phyloP scores from a whole-genome alignment of 257 asterid species.

The Fraxinus anomala region DNA sequence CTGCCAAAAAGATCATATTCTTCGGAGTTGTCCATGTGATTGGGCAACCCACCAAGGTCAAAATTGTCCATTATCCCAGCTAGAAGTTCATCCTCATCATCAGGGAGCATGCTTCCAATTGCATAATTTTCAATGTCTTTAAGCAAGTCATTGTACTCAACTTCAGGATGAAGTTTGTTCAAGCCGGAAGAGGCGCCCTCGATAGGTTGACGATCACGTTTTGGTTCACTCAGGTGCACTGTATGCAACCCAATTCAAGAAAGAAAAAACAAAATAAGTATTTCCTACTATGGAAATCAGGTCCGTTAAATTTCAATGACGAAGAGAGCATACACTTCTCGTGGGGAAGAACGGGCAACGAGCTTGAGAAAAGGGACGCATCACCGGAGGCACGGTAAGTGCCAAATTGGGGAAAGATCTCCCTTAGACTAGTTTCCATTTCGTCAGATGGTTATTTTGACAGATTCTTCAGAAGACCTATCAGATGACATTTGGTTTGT shows the following conservation, averaged over 20 bases:
- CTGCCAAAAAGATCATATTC: constrained; percentile 70
- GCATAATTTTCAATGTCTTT: constrained; percentile 38
- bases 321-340: constrained; percentile 44
- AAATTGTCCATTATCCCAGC: constrained; percentile 35
- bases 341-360: constrained; percentile 62
- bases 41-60: constrained; percentile 41
- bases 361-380: constrained; percentile 59
- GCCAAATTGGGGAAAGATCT: constrained; percentile 39
- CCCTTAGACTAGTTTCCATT: constrained; percentile 46
- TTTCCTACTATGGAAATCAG: constrained; percentile 2
- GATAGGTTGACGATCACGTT: constrained; percentile 29
- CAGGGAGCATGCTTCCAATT: constrained; percentile 61
- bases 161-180: constrained; percentile 35
- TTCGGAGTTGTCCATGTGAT: constrained; percentile 47
- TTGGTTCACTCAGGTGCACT: constrained; percentile 40
- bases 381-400: constrained; percentile 42
- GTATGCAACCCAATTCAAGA: constrained; percentile 26
- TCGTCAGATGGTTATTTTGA: constrained; percentile 29
- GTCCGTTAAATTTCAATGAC: neutral
- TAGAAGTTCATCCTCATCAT: constrained; percentile 71
- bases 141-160: constrained; percentile 34
- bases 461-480: constrained; percentile 31
- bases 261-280: constrained; percentile 3
- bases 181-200: constrained; percentile 38
- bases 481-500: constrained; percentile 2